Evolutionary conservation across 2,329 filamentous ascomycete genomes (phyloP).

Genomic region (Leptographium wingfieldii): DNA sequence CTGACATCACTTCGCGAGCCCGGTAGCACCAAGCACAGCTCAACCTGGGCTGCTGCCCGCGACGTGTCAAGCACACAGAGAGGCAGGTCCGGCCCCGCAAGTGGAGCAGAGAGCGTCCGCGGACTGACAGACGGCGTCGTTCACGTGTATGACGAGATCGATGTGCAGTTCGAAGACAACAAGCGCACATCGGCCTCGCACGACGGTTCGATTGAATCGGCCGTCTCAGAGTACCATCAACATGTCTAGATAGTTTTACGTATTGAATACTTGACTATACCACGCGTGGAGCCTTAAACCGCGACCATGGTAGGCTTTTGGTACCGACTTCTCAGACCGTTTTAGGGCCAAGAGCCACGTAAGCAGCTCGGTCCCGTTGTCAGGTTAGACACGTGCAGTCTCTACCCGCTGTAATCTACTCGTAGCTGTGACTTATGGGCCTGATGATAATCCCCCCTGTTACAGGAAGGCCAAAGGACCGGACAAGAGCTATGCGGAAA

Average conservation of each 20-base stretch:
- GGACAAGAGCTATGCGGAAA: no score
- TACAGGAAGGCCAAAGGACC: no score
- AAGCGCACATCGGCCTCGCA: not conserved
- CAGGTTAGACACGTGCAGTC: no score
- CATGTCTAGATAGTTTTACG: not conserved
- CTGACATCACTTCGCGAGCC: not conserved
- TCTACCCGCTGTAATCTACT: no score
- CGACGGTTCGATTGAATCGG: not conserved
- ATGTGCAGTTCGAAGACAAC: constrained; percentile 1
- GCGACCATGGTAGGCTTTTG: no score
- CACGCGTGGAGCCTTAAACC: not conserved
- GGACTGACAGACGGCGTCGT: constrained; percentile 3
- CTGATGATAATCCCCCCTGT: no score
- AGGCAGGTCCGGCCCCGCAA: not conserved
- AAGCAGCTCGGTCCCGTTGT: no score
- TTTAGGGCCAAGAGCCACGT: no score
- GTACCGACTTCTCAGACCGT: no score
- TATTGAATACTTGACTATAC: not conserved
- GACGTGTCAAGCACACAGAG: not conserved
- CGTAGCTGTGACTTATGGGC: no score
- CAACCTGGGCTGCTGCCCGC: not conserved
- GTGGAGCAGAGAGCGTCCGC: not conserved
- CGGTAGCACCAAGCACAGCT: not conserved
- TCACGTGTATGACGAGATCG: not conserved
- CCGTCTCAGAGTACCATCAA: not conserved